phyloP scores from a whole-genome alignment of 1,139 yeast species.

The Geotrichum klebahnii region DNA sequence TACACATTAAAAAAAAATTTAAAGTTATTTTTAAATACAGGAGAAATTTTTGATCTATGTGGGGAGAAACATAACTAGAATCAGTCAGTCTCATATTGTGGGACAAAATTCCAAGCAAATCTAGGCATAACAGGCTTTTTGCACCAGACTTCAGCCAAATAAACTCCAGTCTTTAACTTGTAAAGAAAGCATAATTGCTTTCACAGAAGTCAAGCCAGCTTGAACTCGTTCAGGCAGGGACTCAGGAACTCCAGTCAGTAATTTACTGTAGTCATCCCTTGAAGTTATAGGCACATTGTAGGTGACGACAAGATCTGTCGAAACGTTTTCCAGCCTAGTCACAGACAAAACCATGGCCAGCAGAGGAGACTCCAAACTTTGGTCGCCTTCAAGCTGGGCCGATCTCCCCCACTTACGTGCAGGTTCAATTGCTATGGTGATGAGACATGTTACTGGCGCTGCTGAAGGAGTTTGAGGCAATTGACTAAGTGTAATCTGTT shows the following conservation, averaged over 20 bases:
- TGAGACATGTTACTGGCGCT: constrained; percentile 6
- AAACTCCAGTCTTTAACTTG: constrained; percentile 45
- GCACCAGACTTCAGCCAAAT: constrained; percentile 41
- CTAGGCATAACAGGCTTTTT: no score
- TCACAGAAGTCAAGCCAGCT: constrained; percentile 37
- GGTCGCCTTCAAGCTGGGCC: constrained; percentile 5
- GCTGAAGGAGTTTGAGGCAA: not conserved
- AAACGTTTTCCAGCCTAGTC: constrained; percentile 45
- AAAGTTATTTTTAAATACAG: no score
- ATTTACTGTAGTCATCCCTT: constrained; percentile 23
- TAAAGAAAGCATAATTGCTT: constrained; percentile 33
- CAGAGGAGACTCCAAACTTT: constrained; percentile 14
- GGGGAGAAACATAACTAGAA: not conserved
- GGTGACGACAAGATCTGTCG: constrained; percentile 62
- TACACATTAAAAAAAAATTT: no score
- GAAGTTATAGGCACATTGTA: constrained; percentile 51
- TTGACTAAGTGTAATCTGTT: constrained; percentile 2
- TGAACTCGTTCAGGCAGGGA: constrained; percentile 31
- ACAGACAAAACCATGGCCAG: constrained; percentile 16
- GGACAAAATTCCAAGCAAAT: not conserved
- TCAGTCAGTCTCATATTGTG: not conserved
- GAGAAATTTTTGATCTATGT: not conserved
- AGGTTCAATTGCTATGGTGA: constrained; percentile 40
- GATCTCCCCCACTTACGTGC: constrained; percentile 48
- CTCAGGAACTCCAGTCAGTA: constrained; percentile 28